Percentiles rank a stretch among this genome's conserved stretches.
phyloP scores from a whole-genome alignment of 1,284 basidiomycete genomes.

The Ceratobasidium sp. region DNA sequence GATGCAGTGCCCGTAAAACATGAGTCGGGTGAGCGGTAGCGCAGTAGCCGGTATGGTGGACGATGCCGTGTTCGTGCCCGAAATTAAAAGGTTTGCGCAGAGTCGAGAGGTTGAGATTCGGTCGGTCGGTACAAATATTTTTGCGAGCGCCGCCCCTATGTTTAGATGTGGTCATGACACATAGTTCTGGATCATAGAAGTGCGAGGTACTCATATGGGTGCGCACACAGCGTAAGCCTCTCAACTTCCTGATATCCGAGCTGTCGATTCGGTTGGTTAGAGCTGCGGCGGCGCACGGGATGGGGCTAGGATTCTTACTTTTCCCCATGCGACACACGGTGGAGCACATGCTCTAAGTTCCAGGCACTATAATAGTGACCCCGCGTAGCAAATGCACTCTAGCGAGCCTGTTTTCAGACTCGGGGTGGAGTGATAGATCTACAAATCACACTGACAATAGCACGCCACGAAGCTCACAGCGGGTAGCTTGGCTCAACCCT shows the following conservation, averaged over 20 bases:
- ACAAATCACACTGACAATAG: not conserved
- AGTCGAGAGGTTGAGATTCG: not conserved
- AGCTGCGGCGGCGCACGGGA: not conserved
- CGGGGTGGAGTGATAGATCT: not conserved
- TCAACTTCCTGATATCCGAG: not conserved
- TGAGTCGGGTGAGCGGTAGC: constrained; percentile 1
- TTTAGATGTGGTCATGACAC: not conserved
- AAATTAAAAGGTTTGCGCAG: not conserved
- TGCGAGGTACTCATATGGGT: not conserved
- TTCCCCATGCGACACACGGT: not conserved
- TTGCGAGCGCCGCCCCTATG: not conserved
- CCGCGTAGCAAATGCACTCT: not conserved
- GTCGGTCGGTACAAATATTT: not conserved
- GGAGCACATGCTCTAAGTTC: not conserved
- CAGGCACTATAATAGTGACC: not conserved
- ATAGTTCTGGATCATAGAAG: constrained; percentile 1
- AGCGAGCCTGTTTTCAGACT: not conserved
- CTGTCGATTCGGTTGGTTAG: not conserved
- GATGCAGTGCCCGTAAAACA: not conserved
- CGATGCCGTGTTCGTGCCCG: not conserved
- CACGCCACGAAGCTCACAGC: not conserved
- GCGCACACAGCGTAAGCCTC: not conserved
- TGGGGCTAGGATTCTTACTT: not conserved
- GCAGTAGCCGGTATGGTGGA: not conserved
- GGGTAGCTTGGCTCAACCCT: not conserved